These are phyloP conservation scores for Paraphaeosphaeria minitans DNA, from an alignment of 2,329 filamentous ascomycete species.

Conservation along the genomic window DNA sequence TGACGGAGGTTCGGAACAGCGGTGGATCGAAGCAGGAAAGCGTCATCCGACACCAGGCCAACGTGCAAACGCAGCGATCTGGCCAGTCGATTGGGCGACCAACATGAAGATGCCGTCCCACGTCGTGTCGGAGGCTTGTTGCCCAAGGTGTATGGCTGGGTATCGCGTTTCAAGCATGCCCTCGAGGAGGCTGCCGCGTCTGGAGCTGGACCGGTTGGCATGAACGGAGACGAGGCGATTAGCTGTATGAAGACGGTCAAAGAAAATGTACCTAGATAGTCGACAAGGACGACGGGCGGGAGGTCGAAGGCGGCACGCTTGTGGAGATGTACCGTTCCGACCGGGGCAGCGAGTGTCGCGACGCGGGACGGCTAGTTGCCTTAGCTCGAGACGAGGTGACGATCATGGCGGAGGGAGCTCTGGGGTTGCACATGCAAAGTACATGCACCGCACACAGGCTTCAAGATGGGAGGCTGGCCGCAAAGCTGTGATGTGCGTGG, in stretches of 20 bases:
- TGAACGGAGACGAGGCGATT: constrained; percentile 62
- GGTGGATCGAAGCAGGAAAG: constrained; percentile 3
- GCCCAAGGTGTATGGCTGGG: constrained; percentile 68
- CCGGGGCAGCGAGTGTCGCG: constrained; percentile 27
- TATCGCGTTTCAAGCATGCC: constrained; percentile 62
- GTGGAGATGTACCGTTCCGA: constrained; percentile 50
- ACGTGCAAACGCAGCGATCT: constrained; percentile 53
- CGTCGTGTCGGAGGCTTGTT: constrained; percentile 59
- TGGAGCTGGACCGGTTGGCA: constrained; percentile 48
- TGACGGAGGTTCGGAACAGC: constrained; percentile 5
- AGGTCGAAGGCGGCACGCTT: constrained; percentile 57
- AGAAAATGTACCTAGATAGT: constrained; percentile 47
- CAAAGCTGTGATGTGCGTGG: constrained; percentile 24
- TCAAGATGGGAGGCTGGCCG: constrained; percentile 23
- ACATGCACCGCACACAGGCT: constrained; percentile 33
- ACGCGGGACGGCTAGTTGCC: constrained; percentile 30
- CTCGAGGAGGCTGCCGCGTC: constrained; percentile 51
- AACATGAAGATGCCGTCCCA: constrained; percentile 60
- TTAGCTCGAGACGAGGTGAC: constrained; percentile 30
- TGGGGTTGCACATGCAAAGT: constrained; percentile 26
- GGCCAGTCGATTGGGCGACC: constrained; percentile 68
- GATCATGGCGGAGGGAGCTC: constrained; percentile 23
- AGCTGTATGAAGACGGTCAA: constrained; percentile 44
- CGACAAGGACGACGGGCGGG: constrained; percentile 58
- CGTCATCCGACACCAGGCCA: constrained; percentile 9